Base-by-base conservation (phyloP, 2,329 filamentous ascomycete genomes). In the Verticillium isaacii region DNA sequence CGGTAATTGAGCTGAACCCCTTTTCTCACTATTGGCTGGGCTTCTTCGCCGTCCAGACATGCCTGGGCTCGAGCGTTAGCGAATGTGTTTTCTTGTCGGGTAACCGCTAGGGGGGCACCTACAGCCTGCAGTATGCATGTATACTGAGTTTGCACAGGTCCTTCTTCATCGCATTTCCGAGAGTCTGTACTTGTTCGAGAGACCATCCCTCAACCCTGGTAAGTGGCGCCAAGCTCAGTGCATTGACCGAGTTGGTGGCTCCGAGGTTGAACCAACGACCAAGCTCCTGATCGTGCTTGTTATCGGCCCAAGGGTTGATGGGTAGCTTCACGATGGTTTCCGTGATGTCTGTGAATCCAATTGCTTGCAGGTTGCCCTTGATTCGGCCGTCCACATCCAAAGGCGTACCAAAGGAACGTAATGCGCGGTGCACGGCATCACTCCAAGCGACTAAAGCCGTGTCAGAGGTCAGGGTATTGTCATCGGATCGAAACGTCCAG, bases 191-290 rank as follows among this genome's bases (percentile, higher is more conserved):
- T 64, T 90, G 80, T n/a, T 82, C 80, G 56, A 79, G 72, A 54
- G 81, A 78, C 85, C 86, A 91, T 36, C 78, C 74, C 59, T 85
- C 84, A 52, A 88, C 80, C 59, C 75, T 84, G 55, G 85, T 88
- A 70, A 97, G 82, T 8, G 93, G 89, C 39, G 84, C 89, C 69
- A 95, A 74, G 66, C 88, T 89, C 68, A 96, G 79, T 14, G 88
- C 87, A 68, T 92, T 85, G 58, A 96, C 76, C 32, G 90, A 89
- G 70, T 91, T 86, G 12, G 84, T 87, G 67, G 97, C 80, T 45
- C 87, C 89, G 29, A 94, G 78, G 70, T 94, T 93, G 76, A 96
- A 96, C 90, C 91, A 96, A 62, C 87, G 82, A 34, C 90, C 92
- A 60, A 93, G 82, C 55, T 89, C 84, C 64, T 86, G 88, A 67